Evolutionary conservation across 23 red algal genomes (phyloP).

Genomic region (Gracilaria gracilis): DNA sequence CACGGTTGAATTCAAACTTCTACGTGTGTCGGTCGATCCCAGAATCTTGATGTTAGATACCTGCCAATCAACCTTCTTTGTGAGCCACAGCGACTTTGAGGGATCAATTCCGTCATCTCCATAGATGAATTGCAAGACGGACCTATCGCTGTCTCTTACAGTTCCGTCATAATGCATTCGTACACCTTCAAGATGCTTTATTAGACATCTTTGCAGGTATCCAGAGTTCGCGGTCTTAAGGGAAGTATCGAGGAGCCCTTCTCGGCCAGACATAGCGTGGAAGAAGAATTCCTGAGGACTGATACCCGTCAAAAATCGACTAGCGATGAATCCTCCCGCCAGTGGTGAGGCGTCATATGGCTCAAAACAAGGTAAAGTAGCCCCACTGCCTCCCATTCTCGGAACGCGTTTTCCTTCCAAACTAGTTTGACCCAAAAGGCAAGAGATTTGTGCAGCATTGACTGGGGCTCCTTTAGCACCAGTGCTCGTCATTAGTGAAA

Average conservation of each 20-base stretch:
- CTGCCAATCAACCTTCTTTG: conserved; percentile 70
- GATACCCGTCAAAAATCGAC: conserved; percentile 94
- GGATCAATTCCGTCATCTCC: conserved; percentile 99
- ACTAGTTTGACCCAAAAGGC: conserved; percentile 91
- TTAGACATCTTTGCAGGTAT: conserved; percentile 98
- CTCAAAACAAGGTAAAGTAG: conserved; percentile 91
- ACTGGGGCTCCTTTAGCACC: conserved; percentile 95
- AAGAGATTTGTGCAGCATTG: conserved; percentile 95
- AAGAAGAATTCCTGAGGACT: conserved; percentile 95
- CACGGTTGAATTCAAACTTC: background rate
- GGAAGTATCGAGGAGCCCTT: conserved; percentile 96
- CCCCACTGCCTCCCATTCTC: conserved; percentile 79
- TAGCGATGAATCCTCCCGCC: conserved; percentile 92
- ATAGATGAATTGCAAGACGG: conserved; percentile 92
- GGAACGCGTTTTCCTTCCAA: conserved; percentile 96
- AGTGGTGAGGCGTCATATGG: conserved; percentile 85
- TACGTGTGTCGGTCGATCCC: background rate
- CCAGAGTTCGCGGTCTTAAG: conserved; percentile 99
- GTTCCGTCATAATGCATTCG: conserved; percentile 90
- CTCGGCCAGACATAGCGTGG: conserved; percentile 98
- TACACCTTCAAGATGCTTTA: conserved; percentile 94
- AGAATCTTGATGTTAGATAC: conserved; percentile 57
- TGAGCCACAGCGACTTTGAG: conserved; percentile 88
- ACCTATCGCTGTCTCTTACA: conserved; percentile 85
- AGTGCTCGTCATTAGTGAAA: conserved; percentile 94